Base-by-base conservation (phyloP, 345 rosid species). In the Abelmoschus esculentus region DNA sequence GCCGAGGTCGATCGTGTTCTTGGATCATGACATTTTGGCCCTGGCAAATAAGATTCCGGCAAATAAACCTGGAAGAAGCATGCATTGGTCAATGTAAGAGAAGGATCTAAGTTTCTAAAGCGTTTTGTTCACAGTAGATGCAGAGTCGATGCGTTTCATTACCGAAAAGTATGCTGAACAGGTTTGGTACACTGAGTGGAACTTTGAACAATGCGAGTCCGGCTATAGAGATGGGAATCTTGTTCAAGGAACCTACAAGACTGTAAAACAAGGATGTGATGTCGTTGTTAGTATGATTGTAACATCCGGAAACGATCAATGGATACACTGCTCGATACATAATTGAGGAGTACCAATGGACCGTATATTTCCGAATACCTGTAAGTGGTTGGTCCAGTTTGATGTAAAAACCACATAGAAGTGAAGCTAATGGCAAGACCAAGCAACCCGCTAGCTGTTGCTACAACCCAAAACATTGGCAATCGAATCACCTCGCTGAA, bases 341-440 rank as follows among this genome's bases (percentile, higher is more conserved):
- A 38, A 38, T 38, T 63, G 17, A 63, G 42, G 52, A 4, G 17
- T 44, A 62, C 18, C 4, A 61, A 22, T 26, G 13, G 31, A 18
- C 11, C 67, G 13, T 53, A 18, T 17, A 53, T 53, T 50, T 50
- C 55, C 55, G n/a, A 52, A 72, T 73, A 80, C 96, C 97, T 93
- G 76, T 89, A 89, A 32, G 98, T 93, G 61, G 97, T 91, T 3
- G 98, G 96, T 59, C 98, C 92, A 17, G 98, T 93, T 87, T 93
- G 96, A 79, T 80, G 87, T 72, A 93, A 67, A 77, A 93, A 93
- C 98, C 98, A 93, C 90, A 93, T 83, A 18, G 98, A 93, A 14
- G 97, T 89, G 85, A 93, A 91, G 84, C 97, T 93, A 55, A 89
- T 91, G 31, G 97, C 90, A 6, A 93, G 90, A 74, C 97, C 98